A percentile compares a stretch with the other conserved stretches of the same genome.
Evolutionary conservation across 1,139 yeast genomes (phyloP).

Genomic region (Pichia sp.): DNA sequence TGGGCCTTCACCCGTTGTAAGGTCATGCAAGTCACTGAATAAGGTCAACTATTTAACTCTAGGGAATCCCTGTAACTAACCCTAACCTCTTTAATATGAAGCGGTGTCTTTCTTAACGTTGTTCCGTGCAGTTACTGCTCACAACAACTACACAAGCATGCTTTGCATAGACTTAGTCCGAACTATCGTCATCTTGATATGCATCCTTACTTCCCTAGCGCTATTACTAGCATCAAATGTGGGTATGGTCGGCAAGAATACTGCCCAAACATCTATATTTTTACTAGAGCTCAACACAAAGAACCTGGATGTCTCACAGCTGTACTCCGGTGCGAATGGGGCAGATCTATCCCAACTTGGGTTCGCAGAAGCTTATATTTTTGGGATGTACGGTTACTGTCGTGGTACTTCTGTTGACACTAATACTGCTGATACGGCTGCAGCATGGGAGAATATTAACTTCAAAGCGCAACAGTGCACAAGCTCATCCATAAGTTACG

Average conservation of each 20-base stretch:
- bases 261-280: slow-evolving; percentile 33
- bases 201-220: slow-evolving; percentile 11
- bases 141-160: too few species aligned
- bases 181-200: slow-evolving; percentile 7
- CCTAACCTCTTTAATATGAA: too few species aligned
- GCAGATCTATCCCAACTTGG: slow-evolving; percentile 34
- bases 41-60: too few species aligned
- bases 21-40: too few species aligned
- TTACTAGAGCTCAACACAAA: slow-evolving; percentile 35
- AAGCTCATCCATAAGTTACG: slow-evolving; percentile 38
- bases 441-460: slow-evolving; percentile 21
- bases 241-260: slow-evolving; percentile 22
- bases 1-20: too few species aligned
- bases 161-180: slow-evolving; percentile 7
- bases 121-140: too few species aligned
- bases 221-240: slow-evolving; percentile 14
- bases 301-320: slow-evolving; percentile 17
- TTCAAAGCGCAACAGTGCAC: slow-evolving; percentile 53
- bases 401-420: slow-evolving; percentile 36
- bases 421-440: slow-evolving; percentile 11
- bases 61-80: too few species aligned
- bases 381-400: slow-evolving; percentile 74
- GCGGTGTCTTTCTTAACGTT: too few species aligned
- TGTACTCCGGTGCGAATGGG: slow-evolving; percentile 13
- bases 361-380: slow-evolving; percentile 52